phyloP scores from a whole-genome alignment of 179 eudicot species.

The Drosera spatulata region DNA sequence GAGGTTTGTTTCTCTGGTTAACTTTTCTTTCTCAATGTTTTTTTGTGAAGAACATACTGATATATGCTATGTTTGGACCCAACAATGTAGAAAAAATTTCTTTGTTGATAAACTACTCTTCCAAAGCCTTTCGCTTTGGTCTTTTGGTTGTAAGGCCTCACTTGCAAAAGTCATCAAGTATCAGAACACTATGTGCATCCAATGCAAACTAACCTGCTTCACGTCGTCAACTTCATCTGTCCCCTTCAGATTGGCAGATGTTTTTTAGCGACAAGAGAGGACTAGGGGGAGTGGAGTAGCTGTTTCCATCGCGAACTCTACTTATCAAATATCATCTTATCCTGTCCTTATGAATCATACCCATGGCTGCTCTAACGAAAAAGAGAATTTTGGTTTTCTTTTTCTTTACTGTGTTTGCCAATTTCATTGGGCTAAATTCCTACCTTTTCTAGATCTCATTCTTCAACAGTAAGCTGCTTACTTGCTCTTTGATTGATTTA shows the following conservation, averaged over 20 bases:
- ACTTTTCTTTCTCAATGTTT: background rate
- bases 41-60: background rate
- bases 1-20: slow-evolving; percentile 34
- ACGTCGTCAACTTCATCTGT: too few species aligned
- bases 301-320: background rate
- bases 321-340: background rate
- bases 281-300: background rate
- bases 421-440: background rate
- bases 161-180: too few species aligned
- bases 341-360: background rate
- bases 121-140: background rate
- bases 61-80: too few species aligned
- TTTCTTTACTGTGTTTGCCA: too few species aligned
- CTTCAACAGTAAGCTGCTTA: background rate
- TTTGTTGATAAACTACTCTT: background rate
- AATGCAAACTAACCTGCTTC: too few species aligned
- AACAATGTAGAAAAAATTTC: background rate
- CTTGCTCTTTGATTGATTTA: slow-evolving; percentile 15
- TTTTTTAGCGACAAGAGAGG: background rate
- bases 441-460: background rate
- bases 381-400: background rate
- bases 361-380: too few species aligned
- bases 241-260: background rate
- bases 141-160: too few species aligned
- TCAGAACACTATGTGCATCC: too few species aligned